Base-by-base conservation (phyloP, 352 stramenopile species). In the Globisporangium lucens region DNA sequence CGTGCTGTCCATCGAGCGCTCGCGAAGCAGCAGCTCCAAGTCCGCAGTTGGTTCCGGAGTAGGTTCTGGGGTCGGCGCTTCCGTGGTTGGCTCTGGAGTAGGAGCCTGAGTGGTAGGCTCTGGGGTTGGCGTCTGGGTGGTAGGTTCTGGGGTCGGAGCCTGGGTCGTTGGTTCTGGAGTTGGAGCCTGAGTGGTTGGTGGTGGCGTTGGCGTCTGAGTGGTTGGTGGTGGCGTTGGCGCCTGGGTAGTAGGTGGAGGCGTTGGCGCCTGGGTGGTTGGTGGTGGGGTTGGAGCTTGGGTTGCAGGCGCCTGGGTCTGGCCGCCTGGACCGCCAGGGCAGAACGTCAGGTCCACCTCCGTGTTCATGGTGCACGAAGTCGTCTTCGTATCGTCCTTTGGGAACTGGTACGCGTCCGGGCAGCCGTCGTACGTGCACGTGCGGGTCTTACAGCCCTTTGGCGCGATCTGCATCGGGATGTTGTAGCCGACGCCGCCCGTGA, bases 381-480 rank as follows among this genome's bases (percentile, higher is more conserved):
- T 83, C 69, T 85, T 85, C 49, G 29, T 71, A 61, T 81, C 65
- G 60, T 87, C 75, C 20, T 69, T 78, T 2, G 76, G 79, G 57
- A 69, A 79, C 24, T 80, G 68, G 33, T 84, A 84, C 38, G 74
- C 74, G 17, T 87, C 76, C 8, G 38, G 27, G 49, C 78, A 87
- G 27, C 70, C 74, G 27, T 80, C 73, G 12, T 56, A 56, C 36
- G 71, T 57, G 60, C 78, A 87, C 30, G 71, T 80, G 64, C 82
- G 41, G 7, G 69, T 65, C 15, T 68, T 63, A 68, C 76, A 86
- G 36, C 74, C 76, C 20, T 59, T 65, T 35, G 77, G 77, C 0
- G 71, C 69, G 64, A 84, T 82, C 56, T 80, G 75, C 33, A 86
- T 83, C 15, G 78, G 71, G 20, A 77, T 75, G 55, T 86, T 86